phyloP scores from a whole-genome alignment of 2,329 filamentous ascomycete species.

The Fusarium sp. region DNA sequence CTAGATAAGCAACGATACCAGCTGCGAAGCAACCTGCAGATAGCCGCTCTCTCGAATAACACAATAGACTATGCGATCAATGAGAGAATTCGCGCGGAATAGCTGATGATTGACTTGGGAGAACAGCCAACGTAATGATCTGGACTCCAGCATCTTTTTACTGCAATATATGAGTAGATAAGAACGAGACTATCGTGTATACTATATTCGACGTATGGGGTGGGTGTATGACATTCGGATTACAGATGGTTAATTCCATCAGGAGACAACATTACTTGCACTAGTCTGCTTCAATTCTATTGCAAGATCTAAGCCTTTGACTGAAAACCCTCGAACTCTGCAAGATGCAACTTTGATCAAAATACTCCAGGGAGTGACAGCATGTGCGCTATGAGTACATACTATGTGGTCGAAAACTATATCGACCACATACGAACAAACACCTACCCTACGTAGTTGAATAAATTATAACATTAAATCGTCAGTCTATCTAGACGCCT shows the following conservation, averaged over 20 bases:
- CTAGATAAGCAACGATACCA: slow-evolving; percentile 8
- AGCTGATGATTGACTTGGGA: slow-evolving; percentile 7
- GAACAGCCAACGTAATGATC: neutral
- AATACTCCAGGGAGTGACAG: no score
- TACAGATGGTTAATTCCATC: slow-evolving; percentile 8
- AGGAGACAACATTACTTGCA: neutral
- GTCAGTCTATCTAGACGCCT: neutral
- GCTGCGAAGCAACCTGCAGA: slow-evolving; percentile 21
- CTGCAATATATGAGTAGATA: neutral
- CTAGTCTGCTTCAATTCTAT: neutral
- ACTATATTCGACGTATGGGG: neutral
- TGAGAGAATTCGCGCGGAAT: slow-evolving; percentile 10
- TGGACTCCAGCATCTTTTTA: neutral
- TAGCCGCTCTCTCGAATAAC: slow-evolving; percentile 22
- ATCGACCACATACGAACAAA: no score
- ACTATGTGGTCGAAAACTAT: no score
- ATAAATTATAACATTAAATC: no score
- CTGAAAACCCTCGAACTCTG: neutral
- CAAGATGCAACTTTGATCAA: neutral
- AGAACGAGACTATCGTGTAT: neutral
- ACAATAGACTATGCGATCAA: slow-evolving; percentile 31
- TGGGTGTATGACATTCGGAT: slow-evolving; percentile 7
- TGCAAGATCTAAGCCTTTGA: neutral
- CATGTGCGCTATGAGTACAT: no score
- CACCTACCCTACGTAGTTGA: no score